Evolutionary conservation across 495 filamentous ascomycete species (phyloP).

Genomic region (Penicillium pancosmium): DNA sequence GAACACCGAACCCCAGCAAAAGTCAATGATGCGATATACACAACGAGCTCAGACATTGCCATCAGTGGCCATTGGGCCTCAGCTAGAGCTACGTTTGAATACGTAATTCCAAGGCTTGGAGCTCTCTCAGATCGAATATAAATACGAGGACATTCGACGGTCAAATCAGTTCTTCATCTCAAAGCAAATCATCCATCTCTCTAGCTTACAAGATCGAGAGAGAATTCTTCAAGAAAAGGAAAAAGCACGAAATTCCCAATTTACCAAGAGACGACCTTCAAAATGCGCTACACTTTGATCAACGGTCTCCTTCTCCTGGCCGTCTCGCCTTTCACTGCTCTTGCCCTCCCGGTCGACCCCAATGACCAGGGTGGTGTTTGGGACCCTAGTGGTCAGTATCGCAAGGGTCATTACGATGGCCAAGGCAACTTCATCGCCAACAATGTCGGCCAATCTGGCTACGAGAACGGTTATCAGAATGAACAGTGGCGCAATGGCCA

Average conservation of each 20-base stretch:
- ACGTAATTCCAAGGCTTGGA: conserved; percentile 19
- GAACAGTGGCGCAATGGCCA: conserved; percentile 22
- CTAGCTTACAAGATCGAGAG: conserved; percentile 9
- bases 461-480: conserved; percentile 19
- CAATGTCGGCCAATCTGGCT: conserved; percentile 9
- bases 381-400: conserved; percentile 30
- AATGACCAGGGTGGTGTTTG: conserved; percentile 25
- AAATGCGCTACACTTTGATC: conserved; percentile 30
- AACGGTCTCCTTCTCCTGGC: conserved; percentile 30
- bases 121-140: conserved; percentile 22
- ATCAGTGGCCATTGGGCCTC: conserved; percentile 42
- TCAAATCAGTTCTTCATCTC: conserved; percentile 18
- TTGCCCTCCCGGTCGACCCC: conserved; percentile 31
- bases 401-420: conserved; percentile 25
- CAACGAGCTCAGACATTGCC: conserved; percentile 45
- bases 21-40: conserved; percentile 25
- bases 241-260: not conserved
- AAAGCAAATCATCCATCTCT: conserved; percentile 18
- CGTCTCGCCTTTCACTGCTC: conserved; percentile 25
- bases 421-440: conserved; percentile 25
- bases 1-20: conserved; percentile 22
- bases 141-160: conserved; percentile 19
- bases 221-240: not conserved
- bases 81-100: conserved; percentile 12
- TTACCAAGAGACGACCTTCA: conserved; percentile 4